Evolutionary conservation across 106 monocot genomes (phyloP), one percentile per base, ranked within the genome.

Genomic region (Dendrobium chrysotoxum): DNA sequence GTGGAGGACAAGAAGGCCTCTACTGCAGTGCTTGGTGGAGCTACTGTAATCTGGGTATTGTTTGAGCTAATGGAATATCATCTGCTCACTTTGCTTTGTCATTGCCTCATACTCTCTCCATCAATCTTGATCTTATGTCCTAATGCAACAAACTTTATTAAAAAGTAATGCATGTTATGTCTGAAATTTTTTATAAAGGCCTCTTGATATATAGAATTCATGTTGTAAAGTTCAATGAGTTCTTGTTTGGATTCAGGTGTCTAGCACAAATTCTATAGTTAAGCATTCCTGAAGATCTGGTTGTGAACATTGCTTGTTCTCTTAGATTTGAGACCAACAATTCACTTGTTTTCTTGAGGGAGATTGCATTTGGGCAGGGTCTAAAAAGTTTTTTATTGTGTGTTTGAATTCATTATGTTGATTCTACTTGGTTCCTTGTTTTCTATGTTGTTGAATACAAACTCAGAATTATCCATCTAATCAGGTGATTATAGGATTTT

Each of bases 1-100:
- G 18, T 94, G 89, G 91, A 91, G 83, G 84, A 91, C 86, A 94
- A 88, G 84, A 94, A 94, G 85, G 78, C 80, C 4, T 88, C 91
- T 11, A 83, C 78, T 41, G 87, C 79, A 53, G 82, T 88, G 0
- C 85, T 94, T 28, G 84, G 79, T 20, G 81, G 21, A 42, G 89
- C 81, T 50, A 94, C 94, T 16, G 86, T 83, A 12, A 61, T 94
- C 64, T 30, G 30, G 30, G 30, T 30, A 30, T 30, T 30, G 30
- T 30, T 30, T 30, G 30, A 30, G 30, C 30, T 94, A 76, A 80
- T 90, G 6, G 85, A 90, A 57, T 95, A 87, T 80, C 92, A 86
- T 76, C 83, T 92, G 15, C 82, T 95, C 21, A 72, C 88, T 10
- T 84, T 95, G 40, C 57, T 95, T n/a, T 90, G 84, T 68, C 85